Conservation (phyloP, 768 basidiomycete genomes). For the Daedaleopsis sinensis region DNA sequence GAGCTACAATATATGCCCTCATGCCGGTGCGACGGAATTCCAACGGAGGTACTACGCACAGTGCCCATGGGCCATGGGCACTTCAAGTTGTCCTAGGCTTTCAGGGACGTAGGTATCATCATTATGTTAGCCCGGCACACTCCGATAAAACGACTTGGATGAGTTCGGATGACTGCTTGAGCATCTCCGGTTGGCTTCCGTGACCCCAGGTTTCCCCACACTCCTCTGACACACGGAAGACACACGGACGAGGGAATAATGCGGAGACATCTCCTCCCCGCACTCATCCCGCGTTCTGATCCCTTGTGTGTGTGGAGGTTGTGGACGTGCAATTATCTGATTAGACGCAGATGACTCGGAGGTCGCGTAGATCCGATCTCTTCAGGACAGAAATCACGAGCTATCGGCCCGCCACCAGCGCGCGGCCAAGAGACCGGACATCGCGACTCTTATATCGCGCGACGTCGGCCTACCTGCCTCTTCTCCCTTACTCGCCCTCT, state of each 20-base stretch:
- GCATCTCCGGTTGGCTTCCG: no score
- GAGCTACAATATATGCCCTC: not conserved
- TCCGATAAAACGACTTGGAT: not conserved
- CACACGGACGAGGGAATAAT: not conserved
- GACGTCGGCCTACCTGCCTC: not conserved
- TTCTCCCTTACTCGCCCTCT: not conserved
- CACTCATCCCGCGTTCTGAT: not conserved
- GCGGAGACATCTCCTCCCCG: not conserved
- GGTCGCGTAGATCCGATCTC: not conserved
- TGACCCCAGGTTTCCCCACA: not conserved
- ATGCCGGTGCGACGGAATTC: not conserved
- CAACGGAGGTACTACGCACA: not conserved
- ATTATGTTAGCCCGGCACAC: not conserved
- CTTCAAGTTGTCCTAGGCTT: not conserved
- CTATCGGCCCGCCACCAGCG: conserved; percentile 15
- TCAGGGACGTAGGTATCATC: not conserved
- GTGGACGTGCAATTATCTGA: not conserved
- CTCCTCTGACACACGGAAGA: not conserved
- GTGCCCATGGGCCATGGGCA: no score
- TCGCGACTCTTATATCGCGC: conserved; percentile 7
- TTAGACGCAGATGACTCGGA: not conserved
- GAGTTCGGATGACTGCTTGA: not conserved
- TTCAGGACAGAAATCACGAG: conserved; percentile 18
- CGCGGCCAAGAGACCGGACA: conserved; percentile 12
- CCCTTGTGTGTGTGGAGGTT: not conserved